A percentile compares a stretch with the other conserved stretches of the same genome.
Evolutionary conservation across 768 basidiomycete species (phyloP).

Genomic region (Rhodosporidiobolus odoratus): DNA sequence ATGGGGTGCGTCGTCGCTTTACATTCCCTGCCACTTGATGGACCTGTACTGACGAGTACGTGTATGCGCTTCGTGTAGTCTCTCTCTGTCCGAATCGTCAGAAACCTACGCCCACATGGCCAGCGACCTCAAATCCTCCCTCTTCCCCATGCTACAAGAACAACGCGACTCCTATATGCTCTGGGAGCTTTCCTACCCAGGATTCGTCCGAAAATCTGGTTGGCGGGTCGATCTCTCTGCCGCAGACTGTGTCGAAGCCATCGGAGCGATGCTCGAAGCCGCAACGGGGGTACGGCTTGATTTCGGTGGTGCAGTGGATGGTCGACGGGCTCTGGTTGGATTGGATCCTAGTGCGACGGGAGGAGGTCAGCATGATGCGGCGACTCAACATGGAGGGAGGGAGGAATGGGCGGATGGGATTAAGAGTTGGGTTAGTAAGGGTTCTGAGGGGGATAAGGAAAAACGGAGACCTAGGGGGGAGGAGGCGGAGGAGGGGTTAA

Average conservation of each 20-base stretch:
- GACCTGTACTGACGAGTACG: too few species aligned
- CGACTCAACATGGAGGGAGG: slow-evolving; percentile 39
- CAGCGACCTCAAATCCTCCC: slow-evolving; percentile 75
- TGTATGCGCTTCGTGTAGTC: slow-evolving; percentile 53
- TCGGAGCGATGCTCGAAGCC: slow-evolving; percentile 80
- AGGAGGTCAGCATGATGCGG: slow-evolving; percentile 29
- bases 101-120: slow-evolving; percentile 95
- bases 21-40: not conserved
- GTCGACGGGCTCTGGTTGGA: slow-evolving; percentile 60
- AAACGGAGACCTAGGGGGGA: slow-evolving; percentile 39
- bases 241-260: slow-evolving; percentile 84
- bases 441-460: slow-evolving; percentile 46
- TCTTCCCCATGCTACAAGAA: slow-evolving; percentile 74
- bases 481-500: slow-evolving; percentile 69
- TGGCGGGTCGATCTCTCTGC: slow-evolving; percentile 85
- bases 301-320: slow-evolving; percentile 62
- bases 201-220: slow-evolving; percentile 86
- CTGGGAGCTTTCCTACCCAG: slow-evolving; percentile 84
- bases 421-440: slow-evolving; percentile 63
- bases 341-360: slow-evolving; percentile 48
- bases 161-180: slow-evolving; percentile 94
- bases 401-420: slow-evolving; percentile 55
- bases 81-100: slow-evolving; percentile 88
- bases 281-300: slow-evolving; percentile 86
- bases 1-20: slow-evolving; percentile 67